Conservation (phyloP, 1,139 yeast species). For the Taphrina pruni region DNA sequence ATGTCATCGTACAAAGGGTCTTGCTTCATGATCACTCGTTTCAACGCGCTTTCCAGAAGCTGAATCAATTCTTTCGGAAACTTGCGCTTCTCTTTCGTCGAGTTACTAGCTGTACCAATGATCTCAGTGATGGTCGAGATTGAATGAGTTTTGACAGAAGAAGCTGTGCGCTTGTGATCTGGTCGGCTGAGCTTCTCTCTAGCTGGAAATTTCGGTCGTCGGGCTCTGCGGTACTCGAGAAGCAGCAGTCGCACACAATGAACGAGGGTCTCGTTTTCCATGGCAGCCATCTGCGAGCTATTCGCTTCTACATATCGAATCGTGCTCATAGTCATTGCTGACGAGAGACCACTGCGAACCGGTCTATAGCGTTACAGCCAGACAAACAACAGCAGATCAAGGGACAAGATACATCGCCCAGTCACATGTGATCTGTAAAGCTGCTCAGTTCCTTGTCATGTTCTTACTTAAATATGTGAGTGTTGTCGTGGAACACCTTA, state of each 20-base stretch:
- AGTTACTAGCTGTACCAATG: slow-evolving; percentile 8
- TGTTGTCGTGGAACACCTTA: too few relatives aligned
- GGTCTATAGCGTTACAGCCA: too few relatives aligned
- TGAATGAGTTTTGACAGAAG: not conserved
- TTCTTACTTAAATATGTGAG: too few relatives aligned
- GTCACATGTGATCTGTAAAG: too few relatives aligned
- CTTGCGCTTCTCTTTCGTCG: slow-evolving; percentile 33
- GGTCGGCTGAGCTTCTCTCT: not conserved
- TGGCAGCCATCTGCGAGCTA: not conserved
- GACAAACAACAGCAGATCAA: too few relatives aligned
- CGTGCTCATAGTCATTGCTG: not conserved
- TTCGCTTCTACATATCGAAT: not conserved
- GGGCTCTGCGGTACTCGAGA: slow-evolving; percentile 9
- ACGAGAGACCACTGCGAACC: too few relatives aligned
- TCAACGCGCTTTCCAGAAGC: slow-evolving; percentile 21
- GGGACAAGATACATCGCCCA: too few relatives aligned
- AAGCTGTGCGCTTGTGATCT: not conserved
- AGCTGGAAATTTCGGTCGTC: not conserved
- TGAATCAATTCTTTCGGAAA: slow-evolving; percentile 42
- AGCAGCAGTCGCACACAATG: not conserved
- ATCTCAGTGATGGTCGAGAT: slow-evolving; percentile 28
- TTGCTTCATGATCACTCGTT: slow-evolving; percentile 40
- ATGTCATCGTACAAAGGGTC: slow-evolving; percentile 41
- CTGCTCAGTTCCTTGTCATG: too few relatives aligned
- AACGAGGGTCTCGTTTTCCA: not conserved